These are phyloP conservation scores for Cicer arietinum DNA, from an alignment of 306 rosid species.

Conservation along the genomic window DNA sequence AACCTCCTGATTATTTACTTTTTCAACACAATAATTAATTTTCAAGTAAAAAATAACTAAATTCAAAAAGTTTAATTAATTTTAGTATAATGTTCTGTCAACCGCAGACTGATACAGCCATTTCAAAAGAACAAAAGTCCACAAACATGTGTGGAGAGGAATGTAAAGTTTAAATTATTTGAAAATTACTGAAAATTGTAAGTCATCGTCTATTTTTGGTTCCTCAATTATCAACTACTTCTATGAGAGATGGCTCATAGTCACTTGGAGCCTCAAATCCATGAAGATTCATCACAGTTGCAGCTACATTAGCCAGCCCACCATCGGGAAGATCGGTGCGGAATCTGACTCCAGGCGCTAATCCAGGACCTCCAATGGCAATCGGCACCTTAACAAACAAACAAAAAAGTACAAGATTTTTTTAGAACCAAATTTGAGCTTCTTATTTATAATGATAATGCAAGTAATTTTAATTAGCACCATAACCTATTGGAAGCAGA, in stretches of 20 bases:
- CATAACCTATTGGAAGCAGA: too few species aligned
- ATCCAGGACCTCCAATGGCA: slow-evolving; percentile 98
- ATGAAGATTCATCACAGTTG: slow-evolving; percentile 95
- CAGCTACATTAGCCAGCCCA: slow-evolving; percentile 94
- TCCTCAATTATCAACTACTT: slow-evolving; percentile 63
- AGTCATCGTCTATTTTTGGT: not conserved
- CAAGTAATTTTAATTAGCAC: too few species aligned
- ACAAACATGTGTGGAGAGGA: slow-evolving; percentile 34
- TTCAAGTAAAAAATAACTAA: not conserved
- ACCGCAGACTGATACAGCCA: slow-evolving; percentile 41
- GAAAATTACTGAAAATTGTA: slow-evolving; percentile 26
- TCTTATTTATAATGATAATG: slow-evolving; percentile 4
- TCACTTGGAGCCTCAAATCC: slow-evolving; percentile 92
- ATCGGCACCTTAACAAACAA: slow-evolving; percentile 72
- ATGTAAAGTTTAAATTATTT: slow-evolving; percentile 44
- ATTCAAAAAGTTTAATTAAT: slow-evolving; percentile 32
- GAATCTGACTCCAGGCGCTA: slow-evolving; percentile 72
- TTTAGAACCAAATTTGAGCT: slow-evolving; percentile 22
- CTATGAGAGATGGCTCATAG: slow-evolving; percentile 87
- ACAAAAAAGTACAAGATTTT: slow-evolving; percentile 6
- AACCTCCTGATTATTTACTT: not conserved
- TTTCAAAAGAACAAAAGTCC: slow-evolving; percentile 41
- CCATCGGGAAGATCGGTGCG: slow-evolving; percentile 76
- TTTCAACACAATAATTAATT: slow-evolving; percentile 1
- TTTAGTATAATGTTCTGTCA: slow-evolving; percentile 36